These are phyloP conservation scores for Coniochaeta sp. DNA, from an alignment of 2,329 filamentous ascomycete genomes.

Conservation along the genomic window DNA sequence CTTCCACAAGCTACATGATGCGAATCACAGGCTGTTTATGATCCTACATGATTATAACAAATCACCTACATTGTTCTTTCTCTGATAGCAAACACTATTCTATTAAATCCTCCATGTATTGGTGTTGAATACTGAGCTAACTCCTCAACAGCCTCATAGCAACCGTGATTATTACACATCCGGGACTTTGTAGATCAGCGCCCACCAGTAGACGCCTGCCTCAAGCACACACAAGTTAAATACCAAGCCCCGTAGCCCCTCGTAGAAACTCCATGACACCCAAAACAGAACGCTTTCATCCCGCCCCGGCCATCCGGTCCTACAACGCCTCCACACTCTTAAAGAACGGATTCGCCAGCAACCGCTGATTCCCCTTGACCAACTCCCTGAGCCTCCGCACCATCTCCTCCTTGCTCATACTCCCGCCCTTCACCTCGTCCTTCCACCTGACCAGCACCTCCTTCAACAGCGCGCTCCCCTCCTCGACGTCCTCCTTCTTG, in stretches of 20 bases:
- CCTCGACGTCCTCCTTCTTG: conserved; percentile 79
- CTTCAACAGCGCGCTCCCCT: conserved; percentile 81
- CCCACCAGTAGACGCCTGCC: neutral
- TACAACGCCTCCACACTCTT: conserved; percentile 52
- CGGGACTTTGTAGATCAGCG: neutral
- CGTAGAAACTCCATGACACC: neutral
- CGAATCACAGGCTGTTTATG: conserved; percentile 10
- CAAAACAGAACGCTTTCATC: neutral
- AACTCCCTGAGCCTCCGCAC: conserved; percentile 71
- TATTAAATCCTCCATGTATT: neutral
- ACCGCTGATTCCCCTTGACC: conserved; percentile 63
- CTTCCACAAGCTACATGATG: neutral
- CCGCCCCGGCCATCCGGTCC: conserved; percentile 6
- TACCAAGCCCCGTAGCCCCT: neutral
- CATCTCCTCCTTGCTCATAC: conserved; percentile 68
- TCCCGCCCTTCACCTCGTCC: conserved; percentile 52
- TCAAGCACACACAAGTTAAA: too few relatives aligned
- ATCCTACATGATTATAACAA: conserved; percentile 14
- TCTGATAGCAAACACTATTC: conserved; percentile 6
- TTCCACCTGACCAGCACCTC: conserved; percentile 81
- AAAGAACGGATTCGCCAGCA: conserved; percentile 63
- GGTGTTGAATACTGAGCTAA: neutral
- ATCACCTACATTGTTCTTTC: conserved; percentile 18
- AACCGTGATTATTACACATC: neutral
- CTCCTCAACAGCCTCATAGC: neutral